Percentiles rank a stretch among this genome's conserved stretches.
Evolutionary conservation across 2,329 filamentous ascomycete genomes (phyloP).

Genomic region (Exserohilum rostratum): DNA sequence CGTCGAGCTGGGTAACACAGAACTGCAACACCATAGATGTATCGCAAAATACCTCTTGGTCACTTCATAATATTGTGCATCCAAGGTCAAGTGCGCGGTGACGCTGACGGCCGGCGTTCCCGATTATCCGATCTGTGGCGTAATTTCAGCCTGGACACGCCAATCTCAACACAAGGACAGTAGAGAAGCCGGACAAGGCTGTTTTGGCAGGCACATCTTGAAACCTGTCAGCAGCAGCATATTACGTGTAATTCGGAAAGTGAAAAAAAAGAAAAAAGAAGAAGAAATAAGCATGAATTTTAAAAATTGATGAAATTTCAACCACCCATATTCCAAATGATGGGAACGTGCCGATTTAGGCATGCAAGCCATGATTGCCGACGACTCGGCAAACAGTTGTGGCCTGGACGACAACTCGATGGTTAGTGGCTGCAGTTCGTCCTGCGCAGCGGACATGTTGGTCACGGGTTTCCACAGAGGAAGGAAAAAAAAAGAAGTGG

Average conservation of each 20-base stretch:
- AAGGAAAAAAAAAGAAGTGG: background rate
- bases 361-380: background rate
- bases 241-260: background rate
- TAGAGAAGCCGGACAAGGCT: background rate
- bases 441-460: background rate
- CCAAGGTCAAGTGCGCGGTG: background rate
- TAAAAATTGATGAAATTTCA: background rate
- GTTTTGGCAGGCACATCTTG: background rate
- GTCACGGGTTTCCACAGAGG: background rate
- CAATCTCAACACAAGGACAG: background rate
- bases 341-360: too few relatives aligned
- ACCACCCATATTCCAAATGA: background rate
- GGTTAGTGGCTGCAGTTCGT: background rate
- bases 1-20: background rate
- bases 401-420: background rate
- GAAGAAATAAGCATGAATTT: background rate
- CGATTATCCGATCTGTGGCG: slow-evolving; percentile 9
- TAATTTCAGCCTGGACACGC: background rate
- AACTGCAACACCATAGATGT: background rate
- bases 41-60: background rate
- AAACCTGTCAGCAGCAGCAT: background rate
- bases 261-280: background rate
- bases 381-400: background rate
- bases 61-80: background rate
- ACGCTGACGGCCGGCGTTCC: slow-evolving; percentile 2